These are phyloP conservation scores for Raddia guianensis DNA, from an alignment of 176 grass and related monocot genomes.

Conservation along the genomic window DNA sequence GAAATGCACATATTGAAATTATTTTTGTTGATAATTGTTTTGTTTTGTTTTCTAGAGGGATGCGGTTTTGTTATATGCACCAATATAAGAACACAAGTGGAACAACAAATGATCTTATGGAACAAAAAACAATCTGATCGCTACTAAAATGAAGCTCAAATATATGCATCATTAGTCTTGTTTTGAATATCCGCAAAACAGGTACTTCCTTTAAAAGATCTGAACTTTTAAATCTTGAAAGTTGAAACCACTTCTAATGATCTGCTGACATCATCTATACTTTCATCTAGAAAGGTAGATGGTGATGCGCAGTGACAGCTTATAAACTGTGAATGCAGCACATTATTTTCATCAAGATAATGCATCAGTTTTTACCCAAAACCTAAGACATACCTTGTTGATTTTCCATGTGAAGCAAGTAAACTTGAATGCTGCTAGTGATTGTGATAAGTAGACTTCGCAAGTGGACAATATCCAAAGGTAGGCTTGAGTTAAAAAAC, in stretches of 20 bases:
- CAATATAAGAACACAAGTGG: neutral
- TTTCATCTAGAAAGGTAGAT: neutral
- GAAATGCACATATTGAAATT: neutral
- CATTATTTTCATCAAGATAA: constrained; percentile 13
- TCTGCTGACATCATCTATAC: neutral
- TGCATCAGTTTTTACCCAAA: constrained; percentile 19
- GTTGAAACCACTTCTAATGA: neutral
- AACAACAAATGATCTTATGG: neutral
- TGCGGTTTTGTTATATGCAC: neutral
- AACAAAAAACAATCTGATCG: neutral
- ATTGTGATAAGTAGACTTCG: constrained; percentile 85
- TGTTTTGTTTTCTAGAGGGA: too few species aligned
- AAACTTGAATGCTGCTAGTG: constrained; percentile 71
- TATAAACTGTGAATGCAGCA: neutral
- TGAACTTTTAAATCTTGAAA: neutral
- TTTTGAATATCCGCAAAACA: neutral
- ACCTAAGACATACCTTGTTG: constrained; percentile 76
- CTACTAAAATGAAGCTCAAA: neutral
- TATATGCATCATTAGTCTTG: neutral
- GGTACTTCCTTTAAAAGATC: neutral
- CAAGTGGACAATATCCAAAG: constrained; percentile 71
- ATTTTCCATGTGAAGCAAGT: constrained; percentile 78
- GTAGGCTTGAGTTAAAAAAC: constrained; percentile 76
- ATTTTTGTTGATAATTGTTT: neutral
- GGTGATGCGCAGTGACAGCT: neutral